These are phyloP conservation scores for Solanum virginianum DNA, from an alignment of 257 asterid species.

Conservation along the genomic window DNA sequence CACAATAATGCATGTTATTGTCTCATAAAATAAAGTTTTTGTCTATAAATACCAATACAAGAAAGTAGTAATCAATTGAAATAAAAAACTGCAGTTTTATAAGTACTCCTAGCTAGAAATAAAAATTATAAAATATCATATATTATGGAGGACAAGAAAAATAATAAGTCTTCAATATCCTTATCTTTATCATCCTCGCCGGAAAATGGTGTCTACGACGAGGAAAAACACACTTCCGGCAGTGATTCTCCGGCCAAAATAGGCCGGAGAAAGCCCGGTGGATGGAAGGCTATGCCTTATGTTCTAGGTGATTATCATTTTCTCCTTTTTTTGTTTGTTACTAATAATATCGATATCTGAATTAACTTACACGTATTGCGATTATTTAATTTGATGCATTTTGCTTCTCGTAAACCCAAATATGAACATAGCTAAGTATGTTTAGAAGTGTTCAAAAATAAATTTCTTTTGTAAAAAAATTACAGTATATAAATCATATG, in stretches of 20 bases:
- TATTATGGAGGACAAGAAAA: slow-evolving; percentile 5
- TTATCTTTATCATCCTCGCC: slow-evolving; percentile 2
- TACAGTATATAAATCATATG: too few relatives aligned
- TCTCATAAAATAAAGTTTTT: not conserved
- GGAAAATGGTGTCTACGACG: slow-evolving; percentile 22
- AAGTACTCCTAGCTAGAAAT: not conserved
- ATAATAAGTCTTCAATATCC: slow-evolving; percentile 4
- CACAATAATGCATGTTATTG: not conserved
- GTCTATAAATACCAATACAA: not conserved
- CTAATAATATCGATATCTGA: rapidly evolving
- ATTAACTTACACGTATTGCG: not conserved
- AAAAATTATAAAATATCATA: not conserved
- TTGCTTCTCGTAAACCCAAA: not conserved
- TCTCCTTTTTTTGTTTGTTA: not conserved
- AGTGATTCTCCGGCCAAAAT: not conserved
- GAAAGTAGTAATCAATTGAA: not conserved
- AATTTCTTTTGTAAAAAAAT: too few relatives aligned
- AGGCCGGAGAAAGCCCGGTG: slow-evolving; percentile 18
- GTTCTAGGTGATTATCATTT: slow-evolving; percentile 30
- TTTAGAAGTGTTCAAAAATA: too few relatives aligned
- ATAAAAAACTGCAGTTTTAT: not conserved
- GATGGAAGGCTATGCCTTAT: slow-evolving; percentile 68
- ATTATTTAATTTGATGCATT: not conserved
- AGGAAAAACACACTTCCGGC: slow-evolving; percentile 5
- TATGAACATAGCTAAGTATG: not conserved